phyloP scores from a whole-genome alignment of 192 early-diverging fungal species.

The Diversispora epigaea region DNA sequence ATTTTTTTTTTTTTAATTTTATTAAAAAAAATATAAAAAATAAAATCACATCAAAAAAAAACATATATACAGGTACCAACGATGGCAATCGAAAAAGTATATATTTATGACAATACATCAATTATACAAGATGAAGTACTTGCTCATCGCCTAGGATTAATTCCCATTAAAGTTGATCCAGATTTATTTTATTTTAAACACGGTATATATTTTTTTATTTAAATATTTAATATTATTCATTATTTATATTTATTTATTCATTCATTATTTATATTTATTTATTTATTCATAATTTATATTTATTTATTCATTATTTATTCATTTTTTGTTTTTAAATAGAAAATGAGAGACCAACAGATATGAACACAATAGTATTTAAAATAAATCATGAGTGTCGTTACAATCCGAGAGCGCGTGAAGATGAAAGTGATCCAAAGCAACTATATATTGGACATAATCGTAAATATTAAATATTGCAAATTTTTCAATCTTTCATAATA shows the following conservation, averaged over 20 bases:
- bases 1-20: neutral
- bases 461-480: slow-evolving; percentile 38
- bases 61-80: slow-evolving; percentile 70
- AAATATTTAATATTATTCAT: neutral
- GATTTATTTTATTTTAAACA: slow-evolving; percentile 73
- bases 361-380: slow-evolving; percentile 92
- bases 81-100: slow-evolving; percentile 96
- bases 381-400: slow-evolving; percentile 71
- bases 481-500: neutral
- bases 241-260: too few relatives aligned
- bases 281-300: neutral
- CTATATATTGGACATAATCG: slow-evolving; percentile 71
- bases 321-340: slow-evolving; percentile 28
- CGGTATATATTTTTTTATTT: slow-evolving; percentile 25
- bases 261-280: too few relatives aligned
- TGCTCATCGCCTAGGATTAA: slow-evolving; percentile 86
- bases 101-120: slow-evolving; percentile 85
- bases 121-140: slow-evolving; percentile 93
- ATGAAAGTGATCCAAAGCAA: slow-evolving; percentile 72
- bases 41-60: neutral
- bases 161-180: slow-evolving; percentile 90
- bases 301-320: neutral
- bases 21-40: neutral
- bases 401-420: slow-evolving; percentile 57
- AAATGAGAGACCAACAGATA: slow-evolving; percentile 81